Base-by-base conservation (phyloP, 2,329 filamentous ascomycete genomes). In the Pestalotiopsis sp. region DNA sequence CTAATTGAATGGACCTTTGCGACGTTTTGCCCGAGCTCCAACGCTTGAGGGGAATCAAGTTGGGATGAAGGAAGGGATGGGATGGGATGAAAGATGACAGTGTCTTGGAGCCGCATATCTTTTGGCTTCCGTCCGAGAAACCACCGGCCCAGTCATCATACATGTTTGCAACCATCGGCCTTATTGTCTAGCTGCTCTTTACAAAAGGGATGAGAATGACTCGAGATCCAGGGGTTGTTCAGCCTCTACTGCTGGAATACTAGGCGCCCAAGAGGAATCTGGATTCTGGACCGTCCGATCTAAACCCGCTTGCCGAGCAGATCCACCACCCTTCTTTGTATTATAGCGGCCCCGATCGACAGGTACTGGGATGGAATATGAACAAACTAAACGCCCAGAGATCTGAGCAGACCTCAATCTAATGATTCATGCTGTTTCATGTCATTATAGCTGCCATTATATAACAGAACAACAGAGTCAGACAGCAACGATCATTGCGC, bases 391-490 rank as follows among this genome's bases (percentile, higher is more conserved):
- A 52, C 17, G 9, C 45, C n/a, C 45, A 17, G 20, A 52, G 45
- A 52, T 52, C 45, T 52, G 5, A 20, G 45, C 45, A 23, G 20
- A 17, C 17, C 9, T 17, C 6, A 23, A n/a, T 52, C 45, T 52
- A n/a, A n/a, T 52, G 45, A 52, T n/a, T 52, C 45, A 52, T 52
- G 45, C n/a, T 71, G 69, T 76, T 77, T 7, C 68, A 38, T 1
- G 56, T 52, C 4, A 70, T 72, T 23, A 36, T 66, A 4, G 83
- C 31, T 0, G 79, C 84, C 2, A 83, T 9, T n/a, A 23, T 17
- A 20, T 52, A 20, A 52, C 11, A 9, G 9, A n/a, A n/a, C 14
- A 52, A 20, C 45, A 20, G 45, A 52, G 45, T n/a, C 4, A 23
- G 45, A 17, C 3, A 52, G 23, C 6, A 9, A 17, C 3, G 6